A percentile compares a stretch with the other conserved stretches of the same genome.
These are phyloP conservation scores for Botrytis fragariae DNA, from an alignment of 2,329 filamentous ascomycete genomes.

Conservation along the genomic window DNA sequence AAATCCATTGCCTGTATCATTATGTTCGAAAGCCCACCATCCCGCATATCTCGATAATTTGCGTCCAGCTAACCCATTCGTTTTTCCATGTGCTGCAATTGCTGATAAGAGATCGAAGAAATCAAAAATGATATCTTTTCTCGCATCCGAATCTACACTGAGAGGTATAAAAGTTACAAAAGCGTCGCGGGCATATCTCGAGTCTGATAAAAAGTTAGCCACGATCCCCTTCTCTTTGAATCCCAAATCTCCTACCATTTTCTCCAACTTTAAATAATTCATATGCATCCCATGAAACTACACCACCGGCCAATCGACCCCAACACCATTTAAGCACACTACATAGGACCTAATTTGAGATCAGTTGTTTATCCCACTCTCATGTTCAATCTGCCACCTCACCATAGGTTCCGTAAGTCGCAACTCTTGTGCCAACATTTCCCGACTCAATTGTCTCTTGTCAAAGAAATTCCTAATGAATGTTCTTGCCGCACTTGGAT, in stretches of 20 bases:
- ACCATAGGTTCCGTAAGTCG: constrained; percentile 94
- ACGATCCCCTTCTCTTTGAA: background rate
- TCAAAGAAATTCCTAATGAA: constrained; percentile 94
- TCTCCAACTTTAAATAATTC: constrained; percentile 95
- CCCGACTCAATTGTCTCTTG: constrained; percentile 63
- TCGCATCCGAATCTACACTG: constrained; percentile 82
- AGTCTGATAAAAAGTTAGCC: constrained; percentile 57
- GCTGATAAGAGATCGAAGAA: constrained; percentile 94
- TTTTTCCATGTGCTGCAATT: constrained; percentile 88
- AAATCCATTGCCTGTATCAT: constrained; percentile 83
- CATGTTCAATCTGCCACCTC: constrained; percentile 38
- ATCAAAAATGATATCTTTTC: constrained; percentile 86
- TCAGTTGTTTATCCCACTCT: constrained; percentile 32
- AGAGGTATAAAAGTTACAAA: constrained; percentile 97
- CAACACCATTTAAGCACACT: constrained; percentile 98
- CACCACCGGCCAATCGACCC: constrained; percentile 84
- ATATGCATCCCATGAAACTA: constrained; percentile 96
- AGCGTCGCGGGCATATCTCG: constrained; percentile 83
- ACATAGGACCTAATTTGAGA: constrained; percentile 69
- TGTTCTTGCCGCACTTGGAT: constrained; percentile 85
- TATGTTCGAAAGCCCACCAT: constrained; percentile 98
- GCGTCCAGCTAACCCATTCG: constrained; percentile 86
- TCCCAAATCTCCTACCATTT: constrained; percentile 61
- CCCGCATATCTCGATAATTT: constrained; percentile 94
- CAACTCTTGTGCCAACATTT: constrained; percentile 76